Conservation (phyloP, 2,329 filamentous ascomycete species). For the Dothideomycetes sp. region DNA sequence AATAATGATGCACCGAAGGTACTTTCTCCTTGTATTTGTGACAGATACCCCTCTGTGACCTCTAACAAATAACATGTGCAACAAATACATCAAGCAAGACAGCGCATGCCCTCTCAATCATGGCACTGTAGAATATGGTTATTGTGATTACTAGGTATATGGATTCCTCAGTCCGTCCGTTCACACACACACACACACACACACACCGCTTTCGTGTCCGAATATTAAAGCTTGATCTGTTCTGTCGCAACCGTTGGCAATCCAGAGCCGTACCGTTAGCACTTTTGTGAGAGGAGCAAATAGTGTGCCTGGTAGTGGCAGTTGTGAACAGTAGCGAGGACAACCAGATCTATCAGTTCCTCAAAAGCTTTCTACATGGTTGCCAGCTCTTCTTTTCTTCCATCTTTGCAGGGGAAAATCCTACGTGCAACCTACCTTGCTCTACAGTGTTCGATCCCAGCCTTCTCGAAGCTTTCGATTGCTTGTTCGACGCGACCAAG, state of each 20-base stretch:
- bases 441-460: neutral
- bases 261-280: conserved; percentile 8
- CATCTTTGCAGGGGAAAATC: neutral
- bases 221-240: conserved; percentile 4
- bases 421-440: neutral
- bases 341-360: conserved; percentile 4
- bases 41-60: no score
- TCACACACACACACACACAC: no score
- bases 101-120: no score
- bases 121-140: no score
- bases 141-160: no score
- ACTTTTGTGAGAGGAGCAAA: conserved; percentile 10
- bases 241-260: conserved; percentile 10
- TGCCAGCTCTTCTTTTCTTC: conserved; percentile 4
- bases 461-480: neutral
- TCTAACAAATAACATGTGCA: no score
- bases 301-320: conserved; percentile 11
- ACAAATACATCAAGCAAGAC: no score
- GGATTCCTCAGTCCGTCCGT: no score
- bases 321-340: conserved; percentile 11
- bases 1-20: no score
- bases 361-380: conserved; percentile 2
- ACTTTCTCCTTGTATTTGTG: no score
- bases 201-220: no score
- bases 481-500: neutral